Percentiles rank a stretch among this genome's conserved stretches.
Conservation (phyloP, 106 monocot species). For the Apostasia ramifera region DNA sequence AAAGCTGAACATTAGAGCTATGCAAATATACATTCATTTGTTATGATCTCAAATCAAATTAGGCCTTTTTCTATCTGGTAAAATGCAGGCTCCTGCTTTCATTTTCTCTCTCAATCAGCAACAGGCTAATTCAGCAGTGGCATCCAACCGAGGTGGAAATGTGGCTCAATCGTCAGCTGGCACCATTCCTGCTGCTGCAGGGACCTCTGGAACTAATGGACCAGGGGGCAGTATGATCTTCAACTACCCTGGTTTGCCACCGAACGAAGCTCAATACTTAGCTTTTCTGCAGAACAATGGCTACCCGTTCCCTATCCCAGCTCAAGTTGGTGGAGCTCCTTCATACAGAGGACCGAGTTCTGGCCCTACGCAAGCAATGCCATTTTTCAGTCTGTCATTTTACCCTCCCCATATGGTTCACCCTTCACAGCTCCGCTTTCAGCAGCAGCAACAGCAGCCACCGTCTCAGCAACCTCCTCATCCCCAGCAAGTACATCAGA, state of each 20-base stretch:
- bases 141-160: constrained; percentile 22
- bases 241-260: constrained; percentile 60
- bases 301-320: constrained; percentile 75
- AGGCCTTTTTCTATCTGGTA: background rate
- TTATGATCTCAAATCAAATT: background rate
- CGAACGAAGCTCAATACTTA: constrained; percentile 63
- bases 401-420: constrained; percentile 80
- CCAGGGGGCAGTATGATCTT: constrained; percentile 39
- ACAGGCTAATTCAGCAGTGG: constrained; percentile 23
- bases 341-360: constrained; percentile 44
- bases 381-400: constrained; percentile 71
- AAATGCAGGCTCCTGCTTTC: constrained; percentile 59
- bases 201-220: constrained; percentile 20
- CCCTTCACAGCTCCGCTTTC: constrained; percentile 54
- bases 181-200: constrained; percentile 10
- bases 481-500: constrained; percentile 36
- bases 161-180: constrained; percentile 20
- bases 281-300: constrained; percentile 78
- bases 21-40: no score
- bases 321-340: constrained; percentile 40
- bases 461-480: constrained; percentile 13
- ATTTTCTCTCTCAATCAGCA: constrained; percentile 81
- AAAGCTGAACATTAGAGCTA: no score
- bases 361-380: constrained; percentile 39
- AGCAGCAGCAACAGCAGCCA: constrained; percentile 7